Percentiles rank a stretch among this genome's conserved stretches.
These are phyloP conservation scores for Vigna trinervia DNA, from an alignment of 306 rosid species.

Conservation along the genomic window DNA sequence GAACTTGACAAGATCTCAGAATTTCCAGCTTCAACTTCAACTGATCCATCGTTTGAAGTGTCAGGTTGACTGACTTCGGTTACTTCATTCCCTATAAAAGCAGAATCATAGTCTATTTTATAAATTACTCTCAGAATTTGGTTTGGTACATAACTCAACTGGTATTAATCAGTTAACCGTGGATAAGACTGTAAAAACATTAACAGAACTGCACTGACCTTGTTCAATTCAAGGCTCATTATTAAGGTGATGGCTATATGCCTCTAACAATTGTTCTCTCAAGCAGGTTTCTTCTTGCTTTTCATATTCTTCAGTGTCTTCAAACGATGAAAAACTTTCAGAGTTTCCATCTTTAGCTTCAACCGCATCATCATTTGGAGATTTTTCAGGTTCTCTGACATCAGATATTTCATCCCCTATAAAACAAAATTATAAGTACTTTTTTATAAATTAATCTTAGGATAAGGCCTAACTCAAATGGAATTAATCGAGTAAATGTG, in stretches of 20 bases:
- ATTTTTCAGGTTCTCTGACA: constrained; percentile 40
- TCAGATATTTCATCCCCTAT: constrained; percentile 51
- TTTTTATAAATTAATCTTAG: background rate
- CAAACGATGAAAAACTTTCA: constrained; percentile 38
- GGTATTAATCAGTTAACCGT: background rate
- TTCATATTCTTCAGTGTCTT: constrained; percentile 41
- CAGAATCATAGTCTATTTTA: background rate
- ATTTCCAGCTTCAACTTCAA: constrained; percentile 41
- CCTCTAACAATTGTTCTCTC: constrained; percentile 37
- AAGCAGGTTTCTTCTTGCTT: constrained; percentile 44
- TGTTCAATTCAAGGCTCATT: constrained; percentile 50
- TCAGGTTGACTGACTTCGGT: constrained; percentile 44
- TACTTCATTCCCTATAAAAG: constrained; percentile 45
- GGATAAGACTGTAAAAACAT: constrained; percentile 12
- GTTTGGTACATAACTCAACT: background rate
- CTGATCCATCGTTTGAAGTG: constrained; percentile 42
- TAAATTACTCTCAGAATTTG: background rate
- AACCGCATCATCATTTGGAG: constrained; percentile 39
- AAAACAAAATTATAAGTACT: background rate
- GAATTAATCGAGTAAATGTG: constrained; percentile 3
- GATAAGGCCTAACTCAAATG: background rate
- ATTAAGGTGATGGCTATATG: constrained; percentile 45
- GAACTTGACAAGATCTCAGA: constrained; percentile 35
- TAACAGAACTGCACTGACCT: constrained; percentile 51
- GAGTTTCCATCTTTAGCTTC: constrained; percentile 40